A percentile compares a stretch with the other conserved stretches of the same genome.
phyloP scores from a whole-genome alignment of 2,329 filamentous ascomycete species.

The Malbranchea cinnamomea region DNA sequence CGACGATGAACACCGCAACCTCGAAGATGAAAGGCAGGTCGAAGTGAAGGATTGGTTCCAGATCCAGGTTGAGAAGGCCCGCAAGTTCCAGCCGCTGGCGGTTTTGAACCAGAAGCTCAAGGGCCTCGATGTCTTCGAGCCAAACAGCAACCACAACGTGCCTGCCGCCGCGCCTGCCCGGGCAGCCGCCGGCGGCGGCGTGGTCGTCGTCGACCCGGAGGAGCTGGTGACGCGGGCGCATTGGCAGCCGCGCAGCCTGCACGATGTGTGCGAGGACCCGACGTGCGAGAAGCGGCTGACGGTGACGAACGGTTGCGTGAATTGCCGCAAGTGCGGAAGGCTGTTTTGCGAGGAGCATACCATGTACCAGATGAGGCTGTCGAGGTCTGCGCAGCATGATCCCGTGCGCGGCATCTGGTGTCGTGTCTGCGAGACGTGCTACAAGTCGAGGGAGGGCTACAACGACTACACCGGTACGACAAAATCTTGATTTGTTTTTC shows the following conservation, averaged over 20 bases:
- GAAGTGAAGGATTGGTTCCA: constrained; percentile 97
- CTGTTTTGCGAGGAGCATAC: constrained; percentile 96
- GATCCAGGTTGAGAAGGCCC: constrained; percentile 83
- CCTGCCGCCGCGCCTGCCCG: constrained; percentile 22
- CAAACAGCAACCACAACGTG: constrained; percentile 53
- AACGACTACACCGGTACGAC: constrained; percentile 69
- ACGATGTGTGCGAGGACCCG: constrained; percentile 77
- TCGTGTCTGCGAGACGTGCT: constrained; percentile 95
- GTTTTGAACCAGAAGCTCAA: constrained; percentile 88
- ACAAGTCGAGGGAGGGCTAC: constrained; percentile 90
- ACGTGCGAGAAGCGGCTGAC: constrained; percentile 69
- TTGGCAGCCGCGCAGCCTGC: constrained; percentile 65
- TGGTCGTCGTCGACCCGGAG: constrained; percentile 53
- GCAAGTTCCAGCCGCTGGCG: constrained; percentile 80
- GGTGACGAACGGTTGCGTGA: constrained; percentile 66
- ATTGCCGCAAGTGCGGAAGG: constrained; percentile 83
- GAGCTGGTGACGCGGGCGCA: constrained; percentile 76
- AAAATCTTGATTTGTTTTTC: background rate
- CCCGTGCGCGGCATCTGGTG: constrained; percentile 86
- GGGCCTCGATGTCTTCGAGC: constrained; percentile 84
- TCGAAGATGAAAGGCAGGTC: constrained; percentile 77
- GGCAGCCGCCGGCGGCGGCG: constrained; percentile 14
- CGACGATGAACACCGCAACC: constrained; percentile 79
- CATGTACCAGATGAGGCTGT: constrained; percentile 99
- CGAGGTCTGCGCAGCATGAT: constrained; percentile 74